Evolutionary conservation across 2,329 filamentous ascomycete genomes (phyloP).

Genomic region (Lasiodiplodia sp.): DNA sequence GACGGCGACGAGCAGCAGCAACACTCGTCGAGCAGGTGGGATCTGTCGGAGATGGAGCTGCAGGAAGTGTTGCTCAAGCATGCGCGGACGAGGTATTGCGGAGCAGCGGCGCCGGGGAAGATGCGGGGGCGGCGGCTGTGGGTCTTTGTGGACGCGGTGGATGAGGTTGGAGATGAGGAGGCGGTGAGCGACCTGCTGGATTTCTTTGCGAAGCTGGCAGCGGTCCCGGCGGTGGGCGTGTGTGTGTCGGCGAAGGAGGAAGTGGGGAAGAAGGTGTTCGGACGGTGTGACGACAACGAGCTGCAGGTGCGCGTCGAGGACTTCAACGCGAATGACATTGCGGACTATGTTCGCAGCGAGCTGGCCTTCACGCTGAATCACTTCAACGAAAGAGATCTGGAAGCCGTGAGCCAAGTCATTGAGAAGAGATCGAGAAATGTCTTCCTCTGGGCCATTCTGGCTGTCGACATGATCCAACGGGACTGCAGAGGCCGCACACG

Average conservation of each 20-base stretch:
- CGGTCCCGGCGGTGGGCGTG: background rate
- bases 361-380: background rate
- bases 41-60: conserved; percentile 14
- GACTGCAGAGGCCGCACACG: background rate
- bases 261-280: background rate
- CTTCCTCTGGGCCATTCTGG: conserved; percentile 17
- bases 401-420: background rate
- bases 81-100: background rate
- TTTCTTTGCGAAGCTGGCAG: background rate
- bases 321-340: background rate
- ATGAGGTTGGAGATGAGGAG: background rate
- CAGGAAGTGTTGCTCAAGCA: conserved; percentile 17
- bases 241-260: background rate
- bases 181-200: background rate
- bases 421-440: background rate
- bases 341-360: background rate
- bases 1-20: background rate
- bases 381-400: background rate
- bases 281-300: background rate
- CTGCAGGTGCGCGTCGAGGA: background rate
- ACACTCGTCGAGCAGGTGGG: background rate
- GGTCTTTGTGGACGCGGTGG: conserved; percentile 12
- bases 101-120: background rate
- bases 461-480: background rate
- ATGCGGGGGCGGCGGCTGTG: background rate